A percentile compares a stretch with the other conserved stretches of the same genome.
Evolutionary conservation across 768 basidiomycete genomes (phyloP).

Genomic region (Phlegmacium glaucopus): DNA sequence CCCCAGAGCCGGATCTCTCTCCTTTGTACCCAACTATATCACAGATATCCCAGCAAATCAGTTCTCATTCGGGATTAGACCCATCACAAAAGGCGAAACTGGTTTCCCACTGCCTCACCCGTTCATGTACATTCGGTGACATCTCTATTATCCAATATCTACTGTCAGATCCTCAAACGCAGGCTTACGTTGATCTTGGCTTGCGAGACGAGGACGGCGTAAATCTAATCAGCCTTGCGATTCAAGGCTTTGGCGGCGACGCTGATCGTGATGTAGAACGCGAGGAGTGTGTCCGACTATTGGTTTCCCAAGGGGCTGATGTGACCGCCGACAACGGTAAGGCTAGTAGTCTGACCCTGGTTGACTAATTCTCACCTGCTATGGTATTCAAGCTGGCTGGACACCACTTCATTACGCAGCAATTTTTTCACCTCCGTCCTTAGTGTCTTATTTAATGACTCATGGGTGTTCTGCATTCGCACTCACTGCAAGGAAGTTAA

Average conservation of each 20-base stretch:
- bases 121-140: conserved; percentile 79
- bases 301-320: conserved; percentile 78
- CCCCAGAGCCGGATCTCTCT: conserved; percentile 76
- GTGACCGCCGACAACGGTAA: conserved; percentile 63
- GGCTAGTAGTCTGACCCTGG: conserved; percentile 9
- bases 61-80: conserved; percentile 62
- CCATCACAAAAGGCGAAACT: conserved; percentile 67
- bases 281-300: conserved; percentile 82
- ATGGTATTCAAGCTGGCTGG: conserved; percentile 72
- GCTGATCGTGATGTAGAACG: conserved; percentile 83
- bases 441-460: conserved; percentile 90
- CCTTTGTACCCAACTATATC: conserved; percentile 71
- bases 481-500: conserved; percentile 73
- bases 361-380: neutral
- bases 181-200: conserved; percentile 62
- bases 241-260: conserved; percentile 81
- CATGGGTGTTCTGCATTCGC: conserved; percentile 85
- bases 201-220: conserved; percentile 84
- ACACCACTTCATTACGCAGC: conserved; percentile 92
- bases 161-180: conserved; percentile 64
- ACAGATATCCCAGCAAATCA: conserved; percentile 61
- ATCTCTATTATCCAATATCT: conserved; percentile 68
- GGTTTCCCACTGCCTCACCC: conserved; percentile 68
- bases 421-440: conserved; percentile 81
- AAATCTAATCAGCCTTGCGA: conserved; percentile 70